Evolutionary conservation across 192 early-diverging fungal species (phyloP).

Genomic region (Coemansia pectinata): DNA sequence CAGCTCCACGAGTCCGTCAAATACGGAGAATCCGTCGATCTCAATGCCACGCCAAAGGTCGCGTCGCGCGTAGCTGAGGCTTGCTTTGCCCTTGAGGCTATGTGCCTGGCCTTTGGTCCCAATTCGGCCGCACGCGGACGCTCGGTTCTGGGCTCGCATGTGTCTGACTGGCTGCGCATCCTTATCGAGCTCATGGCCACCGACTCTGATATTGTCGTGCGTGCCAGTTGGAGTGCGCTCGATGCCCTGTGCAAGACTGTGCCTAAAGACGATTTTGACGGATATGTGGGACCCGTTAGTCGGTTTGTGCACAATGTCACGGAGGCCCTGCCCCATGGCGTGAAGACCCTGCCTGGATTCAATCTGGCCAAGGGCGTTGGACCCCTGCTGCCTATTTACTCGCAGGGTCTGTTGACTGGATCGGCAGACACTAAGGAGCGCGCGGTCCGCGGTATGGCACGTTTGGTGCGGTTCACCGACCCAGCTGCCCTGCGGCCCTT

Average conservation of each 20-base stretch:
- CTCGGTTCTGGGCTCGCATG: constrained; percentile 59
- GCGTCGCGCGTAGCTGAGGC: constrained; percentile 46
- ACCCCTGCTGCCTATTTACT: constrained; percentile 88
- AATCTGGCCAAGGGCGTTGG: constrained; percentile 90
- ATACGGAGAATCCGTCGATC: constrained; percentile 49
- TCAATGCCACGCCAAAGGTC: constrained; percentile 10
- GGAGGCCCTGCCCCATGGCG: constrained; percentile 39
- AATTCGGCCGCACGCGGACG: constrained; percentile 46
- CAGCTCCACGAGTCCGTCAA: constrained; percentile 75
- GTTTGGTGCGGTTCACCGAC: constrained; percentile 59
- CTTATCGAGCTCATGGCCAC: constrained; percentile 73
- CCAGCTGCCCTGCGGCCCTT: constrained; percentile 79
- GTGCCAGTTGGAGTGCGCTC: constrained; percentile 77
- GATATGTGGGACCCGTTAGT: constrained; percentile 69
- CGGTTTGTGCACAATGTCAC: constrained; percentile 65
- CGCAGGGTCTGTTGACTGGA: constrained; percentile 92
- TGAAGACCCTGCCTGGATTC: constrained; percentile 73
- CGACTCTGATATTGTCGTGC: constrained; percentile 59
- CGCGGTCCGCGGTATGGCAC: constrained; percentile 84
- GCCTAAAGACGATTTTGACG: constrained; percentile 87
- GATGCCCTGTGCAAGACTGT: constrained; percentile 78
- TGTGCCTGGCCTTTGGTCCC: constrained; percentile 44
- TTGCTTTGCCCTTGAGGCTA: constrained; percentile 42
- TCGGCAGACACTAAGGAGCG: constrained; percentile 80
- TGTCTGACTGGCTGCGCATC: constrained; percentile 78